phyloP scores from a whole-genome alignment of 495 filamentous ascomycete species.

The Chaetomium tenue region DNA sequence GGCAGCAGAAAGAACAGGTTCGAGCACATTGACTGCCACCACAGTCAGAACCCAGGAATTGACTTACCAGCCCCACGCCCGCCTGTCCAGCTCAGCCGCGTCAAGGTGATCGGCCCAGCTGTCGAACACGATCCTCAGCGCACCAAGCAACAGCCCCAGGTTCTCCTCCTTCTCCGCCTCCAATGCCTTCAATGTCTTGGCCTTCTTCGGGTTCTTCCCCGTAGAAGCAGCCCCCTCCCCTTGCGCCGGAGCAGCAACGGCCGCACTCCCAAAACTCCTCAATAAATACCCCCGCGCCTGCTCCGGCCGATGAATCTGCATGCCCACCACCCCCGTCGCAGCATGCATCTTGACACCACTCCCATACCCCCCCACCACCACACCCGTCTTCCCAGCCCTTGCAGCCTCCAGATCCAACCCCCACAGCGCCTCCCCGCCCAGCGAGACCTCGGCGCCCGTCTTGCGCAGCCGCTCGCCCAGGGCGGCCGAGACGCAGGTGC shows the following conservation, averaged over 20 bases:
- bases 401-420: constrained; percentile 73
- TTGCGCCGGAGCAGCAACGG: neutral
- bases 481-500: constrained; percentile 47
- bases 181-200: constrained; percentile 43
- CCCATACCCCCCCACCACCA: constrained; percentile 25
- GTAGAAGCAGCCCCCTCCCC: neutral
- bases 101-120: constrained; percentile 64
- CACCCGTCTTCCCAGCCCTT: constrained; percentile 36
- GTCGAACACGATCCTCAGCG: constrained; percentile 64
- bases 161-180: constrained; percentile 63
- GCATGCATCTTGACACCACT: constrained; percentile 23
- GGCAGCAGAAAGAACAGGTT: neutral
- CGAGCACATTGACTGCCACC: neutral
- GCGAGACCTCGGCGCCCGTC: constrained; percentile 39
- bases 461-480: constrained; percentile 48
- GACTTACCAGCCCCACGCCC: constrained; percentile 67
- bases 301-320: constrained; percentile 69
- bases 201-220: constrained; percentile 31
- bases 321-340: constrained; percentile 35
- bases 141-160: constrained; percentile 61
- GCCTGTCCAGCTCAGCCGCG: constrained; percentile 63
- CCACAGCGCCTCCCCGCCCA: constrained; percentile 63
- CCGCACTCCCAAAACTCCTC: constrained; percentile 53
- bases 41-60: neutral
- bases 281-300: constrained; percentile 59